Evolutionary conservation across 495 filamentous ascomycete genomes (phyloP), one percentile per base, ranked within the genome.

Genomic region (Hypoxylon fuscum): DNA sequence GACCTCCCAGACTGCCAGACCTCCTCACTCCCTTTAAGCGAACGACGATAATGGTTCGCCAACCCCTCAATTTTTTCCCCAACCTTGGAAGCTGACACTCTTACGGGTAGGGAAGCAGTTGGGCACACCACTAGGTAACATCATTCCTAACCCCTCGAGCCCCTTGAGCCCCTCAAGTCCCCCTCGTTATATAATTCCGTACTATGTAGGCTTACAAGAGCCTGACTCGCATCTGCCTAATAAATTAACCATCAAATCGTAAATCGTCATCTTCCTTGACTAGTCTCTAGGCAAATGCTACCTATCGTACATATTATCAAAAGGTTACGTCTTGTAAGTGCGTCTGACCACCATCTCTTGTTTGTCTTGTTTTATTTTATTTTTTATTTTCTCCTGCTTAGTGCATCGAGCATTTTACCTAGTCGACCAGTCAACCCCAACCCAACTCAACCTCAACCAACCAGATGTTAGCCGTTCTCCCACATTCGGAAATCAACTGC

Each of bases 401-500:
- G 15, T 34, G 31, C 20, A 27, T 55, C 12, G 21, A 46, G 23
- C 44, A 47, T 49, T 38, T 44, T 41, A 47, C 38, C 32, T 27
- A 60, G 40, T 55, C 45, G 57, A 42, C 62, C 62, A 44, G 3
- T 38, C 3, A 14, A n/a, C n/a, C n/a, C n/a, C n/a, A n/a, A n/a
- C n/a, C n/a, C 35, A 5, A 38, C 12, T 15, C 35, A 15, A 12
- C 35, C n/a, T 34, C 37, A 66, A 43, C 62, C 56, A 60, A 66
- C 62, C 56, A 66, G 41, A 52, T 18, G 3, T 10, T 3, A 14
- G 32, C 21, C 47, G 20, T n/a, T 18, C 27, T 56, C 56, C 62
- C 46, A 48, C 51, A 60, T 66, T 66, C 56, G 62, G 62, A 66
- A 66, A 60, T 52, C 46, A 14, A 50, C 49, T 66, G 56, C 51